phyloP scores from a whole-genome alignment of 495 filamentous ascomycete genomes.

The Xylaria nigripes region DNA sequence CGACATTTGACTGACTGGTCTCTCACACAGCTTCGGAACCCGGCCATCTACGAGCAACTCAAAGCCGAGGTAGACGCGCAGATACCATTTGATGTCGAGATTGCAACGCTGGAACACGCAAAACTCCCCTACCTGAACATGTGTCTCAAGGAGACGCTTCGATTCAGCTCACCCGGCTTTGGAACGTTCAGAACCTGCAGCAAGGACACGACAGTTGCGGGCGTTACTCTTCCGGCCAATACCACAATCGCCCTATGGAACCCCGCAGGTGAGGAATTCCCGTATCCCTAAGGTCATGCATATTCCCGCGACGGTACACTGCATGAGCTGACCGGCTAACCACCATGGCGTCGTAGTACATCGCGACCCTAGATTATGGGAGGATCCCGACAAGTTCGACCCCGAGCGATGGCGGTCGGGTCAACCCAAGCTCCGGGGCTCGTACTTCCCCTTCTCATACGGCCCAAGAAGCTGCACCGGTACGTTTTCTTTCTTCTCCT shows the following conservation, averaged over 20 bases:
- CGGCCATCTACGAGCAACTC: neutral
- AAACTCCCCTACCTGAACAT: constrained; percentile 10
- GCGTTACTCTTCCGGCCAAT: constrained; percentile 6
- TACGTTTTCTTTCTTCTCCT: neutral
- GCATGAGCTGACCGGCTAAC: neutral
- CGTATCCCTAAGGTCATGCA: neutral
- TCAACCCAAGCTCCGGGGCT: constrained; percentile 5
- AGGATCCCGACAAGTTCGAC: constrained; percentile 10
- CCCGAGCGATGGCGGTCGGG: constrained; percentile 7
- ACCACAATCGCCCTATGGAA: constrained; percentile 8
- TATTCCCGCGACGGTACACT: neutral
- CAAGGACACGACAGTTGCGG: constrained; percentile 8
- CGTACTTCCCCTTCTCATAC: constrained; percentile 10
- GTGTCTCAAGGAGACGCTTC: constrained; percentile 6
- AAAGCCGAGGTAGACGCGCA: constrained; percentile 4
- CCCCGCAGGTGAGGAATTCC: constrained; percentile 2
- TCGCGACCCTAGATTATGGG: constrained; percentile 8
- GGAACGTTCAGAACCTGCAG: constrained; percentile 4
- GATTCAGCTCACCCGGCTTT: constrained; percentile 7
- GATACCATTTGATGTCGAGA: constrained; percentile 2
- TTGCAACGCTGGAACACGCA: constrained; percentile 3
- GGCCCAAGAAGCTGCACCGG: constrained; percentile 9
- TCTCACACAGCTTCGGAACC: neutral
- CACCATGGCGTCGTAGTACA: neutral
- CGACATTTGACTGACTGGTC: neutral